Evolutionary conservation across 139 green algal genomes (phyloP).

Genomic region (Pleodorina starrii): DNA sequence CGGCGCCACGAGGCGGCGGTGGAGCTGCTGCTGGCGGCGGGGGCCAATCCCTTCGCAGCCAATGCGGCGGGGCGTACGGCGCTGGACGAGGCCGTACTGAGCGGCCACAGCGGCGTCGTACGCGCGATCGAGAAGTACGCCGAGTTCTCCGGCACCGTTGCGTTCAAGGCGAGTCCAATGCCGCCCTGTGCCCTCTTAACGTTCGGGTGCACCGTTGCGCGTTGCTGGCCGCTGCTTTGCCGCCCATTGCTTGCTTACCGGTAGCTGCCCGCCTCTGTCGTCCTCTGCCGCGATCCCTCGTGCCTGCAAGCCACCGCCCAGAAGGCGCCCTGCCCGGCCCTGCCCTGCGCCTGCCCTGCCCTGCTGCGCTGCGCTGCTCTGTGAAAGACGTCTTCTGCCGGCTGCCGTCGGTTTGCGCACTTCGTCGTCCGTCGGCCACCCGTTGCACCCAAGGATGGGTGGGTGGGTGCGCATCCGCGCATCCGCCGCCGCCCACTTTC

Average conservation of each 20-base stretch:
- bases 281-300: background rate
- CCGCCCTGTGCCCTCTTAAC: background rate
- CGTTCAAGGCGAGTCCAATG: constrained; percentile 18
- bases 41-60: constrained; percentile 31
- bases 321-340: background rate
- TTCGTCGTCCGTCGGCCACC: no score
- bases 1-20: constrained; percentile 44
- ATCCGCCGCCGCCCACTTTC: no score
- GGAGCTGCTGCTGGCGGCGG: constrained; percentile 28
- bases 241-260: background rate
- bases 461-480: no score
- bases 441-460: no score
- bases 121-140: constrained; percentile 32
- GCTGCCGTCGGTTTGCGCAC: no score
- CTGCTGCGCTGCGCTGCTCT: no score
- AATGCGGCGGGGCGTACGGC: constrained; percentile 18
- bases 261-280: no score
- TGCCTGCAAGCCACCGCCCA: background rate
- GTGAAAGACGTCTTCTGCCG: no score
- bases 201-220: background rate
- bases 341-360: background rate
- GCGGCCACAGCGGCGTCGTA: constrained; percentile 14
- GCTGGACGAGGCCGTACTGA: constrained; percentile 40
- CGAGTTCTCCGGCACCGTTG: background rate
- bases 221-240: background rate